A percentile compares a stretch with the other conserved stretches of the same genome.
These are phyloP conservation scores for Xylaria scruposa DNA, from an alignment of 495 filamentous ascomycete species.

Conservation along the genomic window DNA sequence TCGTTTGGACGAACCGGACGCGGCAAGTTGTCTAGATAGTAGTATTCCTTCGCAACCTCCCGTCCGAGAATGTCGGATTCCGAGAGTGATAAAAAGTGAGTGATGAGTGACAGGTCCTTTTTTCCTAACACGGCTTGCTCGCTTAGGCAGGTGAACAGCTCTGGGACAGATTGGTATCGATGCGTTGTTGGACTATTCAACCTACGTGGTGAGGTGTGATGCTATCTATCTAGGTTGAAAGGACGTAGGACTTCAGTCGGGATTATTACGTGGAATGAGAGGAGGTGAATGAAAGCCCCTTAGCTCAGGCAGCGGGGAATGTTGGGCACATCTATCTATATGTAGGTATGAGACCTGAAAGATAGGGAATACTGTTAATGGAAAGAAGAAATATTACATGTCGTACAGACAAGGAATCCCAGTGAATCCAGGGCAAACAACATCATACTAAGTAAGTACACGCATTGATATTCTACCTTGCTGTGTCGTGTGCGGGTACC, in stretches of 20 bases:
- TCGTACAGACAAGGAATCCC: slow-evolving; percentile 18
- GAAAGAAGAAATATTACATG: slow-evolving; percentile 15
- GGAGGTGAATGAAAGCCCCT: background rate
- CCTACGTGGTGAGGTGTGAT: background rate
- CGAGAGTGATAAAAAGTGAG: slow-evolving; percentile 6
- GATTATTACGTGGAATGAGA: background rate
- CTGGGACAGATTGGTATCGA: background rate
- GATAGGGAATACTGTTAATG: background rate
- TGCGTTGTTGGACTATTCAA: background rate
- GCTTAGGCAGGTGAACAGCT: slow-evolving; percentile 15
- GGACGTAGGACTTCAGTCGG: background rate
- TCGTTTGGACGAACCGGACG: slow-evolving; percentile 19
- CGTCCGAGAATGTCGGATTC: slow-evolving; percentile 20
- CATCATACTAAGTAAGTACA: background rate
- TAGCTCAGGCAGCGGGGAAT: slow-evolving; percentile 23
- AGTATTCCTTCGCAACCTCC: background rate
- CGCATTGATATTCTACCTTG: background rate
- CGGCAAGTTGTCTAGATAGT: background rate
- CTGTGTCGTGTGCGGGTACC: background rate
- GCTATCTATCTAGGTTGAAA: background rate
- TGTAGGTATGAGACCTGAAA: background rate
- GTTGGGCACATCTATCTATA: slow-evolving; percentile 16
- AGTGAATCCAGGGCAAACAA: slow-evolving; percentile 10
- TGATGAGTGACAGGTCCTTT: slow-evolving; percentile 14
- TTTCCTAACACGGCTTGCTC: slow-evolving; percentile 10